Base-by-base conservation (phyloP, 2,329 filamentous ascomycete species). In the Scedosporium dehoogii region DNA sequence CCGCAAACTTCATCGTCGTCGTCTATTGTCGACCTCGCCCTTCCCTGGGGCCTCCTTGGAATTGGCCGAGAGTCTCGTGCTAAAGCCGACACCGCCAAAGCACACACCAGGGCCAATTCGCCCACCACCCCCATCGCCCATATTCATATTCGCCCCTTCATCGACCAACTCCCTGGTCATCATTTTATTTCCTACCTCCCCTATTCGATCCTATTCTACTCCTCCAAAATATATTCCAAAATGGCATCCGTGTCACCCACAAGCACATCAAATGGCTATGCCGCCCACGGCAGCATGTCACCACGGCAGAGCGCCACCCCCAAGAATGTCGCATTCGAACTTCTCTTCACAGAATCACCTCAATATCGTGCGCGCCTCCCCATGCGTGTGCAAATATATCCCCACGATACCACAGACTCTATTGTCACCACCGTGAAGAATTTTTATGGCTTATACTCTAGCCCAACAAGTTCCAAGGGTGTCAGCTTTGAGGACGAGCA, bases 361-460 rank as follows among this genome's bases (percentile, higher is more conserved):
- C 84, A 88, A 71, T 85, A 84, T 69, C 85, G 85, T 69, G 89
- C 88, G 76, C 87, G 90, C 71, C 80, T 92, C 67, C 89, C 90
- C n/a, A 87, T 93, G 85, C 82, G 89, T 70, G 89, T 93, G 61
- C 90, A 96, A 71, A 97, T 99, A 68, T 96, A 89, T 71, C 91
- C 91, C 57, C 92, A 97, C 75, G 94, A 99, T 79, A 92, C 91
- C 60, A 97, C 93, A 23, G 93, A 97, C 73, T 97, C 92, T 42
- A 99, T 99, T 77, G 91, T 97, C 66, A 94, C 92, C 14, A 97
- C 94, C 1, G 93, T 97, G 71, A 97, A 96, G 83, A 97, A 97
- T 80, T 97, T 97, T 78, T 97, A 96, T 73, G 94, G 94, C 65
- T 83, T 99, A 68, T 97, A 97, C 74, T 90, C 93, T 67, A 87